Conservation (phyloP, 139 green algal genomes). For the Closterium sp. region DNA sequence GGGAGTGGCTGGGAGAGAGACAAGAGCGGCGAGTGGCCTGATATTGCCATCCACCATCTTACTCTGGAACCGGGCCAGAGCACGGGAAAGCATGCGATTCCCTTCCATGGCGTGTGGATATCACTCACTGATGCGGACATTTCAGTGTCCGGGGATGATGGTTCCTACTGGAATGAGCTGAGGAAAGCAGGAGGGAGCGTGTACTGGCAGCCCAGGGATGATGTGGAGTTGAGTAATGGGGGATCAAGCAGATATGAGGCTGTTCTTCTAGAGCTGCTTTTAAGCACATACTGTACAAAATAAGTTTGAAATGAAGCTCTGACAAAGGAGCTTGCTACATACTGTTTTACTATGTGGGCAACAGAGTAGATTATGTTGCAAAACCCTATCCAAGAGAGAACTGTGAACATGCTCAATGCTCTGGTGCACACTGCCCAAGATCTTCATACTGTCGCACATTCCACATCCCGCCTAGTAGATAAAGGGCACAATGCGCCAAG, state of each 20-base stretch:
- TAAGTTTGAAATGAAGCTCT: too few relatives aligned
- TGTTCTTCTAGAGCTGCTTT: neutral
- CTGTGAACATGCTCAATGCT: too few relatives aligned
- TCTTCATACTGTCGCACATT: too few relatives aligned
- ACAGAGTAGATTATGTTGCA: too few relatives aligned
- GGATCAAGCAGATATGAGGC: neutral
- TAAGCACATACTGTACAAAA: too few relatives aligned
- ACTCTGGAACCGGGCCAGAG: neutral
- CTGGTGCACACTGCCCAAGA: too few relatives aligned
- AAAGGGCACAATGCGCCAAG: constrained; percentile 84
- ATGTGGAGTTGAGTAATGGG: neutral
- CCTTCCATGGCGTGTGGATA: neutral
- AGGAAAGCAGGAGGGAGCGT: neutral
- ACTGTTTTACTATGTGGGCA: too few relatives aligned
- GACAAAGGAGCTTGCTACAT: too few relatives aligned
- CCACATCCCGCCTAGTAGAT: constrained; percentile 72
- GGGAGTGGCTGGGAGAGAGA: neutral
- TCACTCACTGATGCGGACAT: neutral
- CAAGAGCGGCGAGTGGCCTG: neutral
- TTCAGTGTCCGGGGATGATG: neutral
- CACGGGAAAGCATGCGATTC: neutral
- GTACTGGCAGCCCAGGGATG: neutral
- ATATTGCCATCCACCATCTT: neutral
- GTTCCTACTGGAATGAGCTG: neutral
- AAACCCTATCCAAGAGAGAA: too few relatives aligned